These are phyloP conservation scores for Lecanicillium sp. DNA, from an alignment of 2,329 filamentous ascomycete genomes.

Conservation along the genomic window DNA sequence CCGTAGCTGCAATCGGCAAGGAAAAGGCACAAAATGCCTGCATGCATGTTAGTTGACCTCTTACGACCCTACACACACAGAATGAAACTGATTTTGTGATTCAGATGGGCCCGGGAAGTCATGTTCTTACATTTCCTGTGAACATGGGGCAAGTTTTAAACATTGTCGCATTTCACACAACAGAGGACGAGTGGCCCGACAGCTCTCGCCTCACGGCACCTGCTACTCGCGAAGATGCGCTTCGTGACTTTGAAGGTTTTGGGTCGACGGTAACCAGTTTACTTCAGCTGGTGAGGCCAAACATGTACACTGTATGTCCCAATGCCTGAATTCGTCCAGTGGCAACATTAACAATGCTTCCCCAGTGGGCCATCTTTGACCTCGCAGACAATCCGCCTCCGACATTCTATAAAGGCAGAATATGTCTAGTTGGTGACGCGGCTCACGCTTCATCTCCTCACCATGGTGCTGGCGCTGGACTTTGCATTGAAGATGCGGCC, in stretches of 20 bases:
- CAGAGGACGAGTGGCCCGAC: slow-evolving; percentile 21
- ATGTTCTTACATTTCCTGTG: slow-evolving; percentile 54
- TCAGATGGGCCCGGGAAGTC: slow-evolving; percentile 38
- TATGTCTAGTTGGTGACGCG: slow-evolving; percentile 51
- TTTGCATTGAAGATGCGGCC: slow-evolving; percentile 47
- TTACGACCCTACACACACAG: not conserved
- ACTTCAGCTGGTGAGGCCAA: slow-evolving; percentile 19
- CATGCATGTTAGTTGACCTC: slow-evolving; percentile 9
- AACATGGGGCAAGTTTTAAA: slow-evolving; percentile 48
- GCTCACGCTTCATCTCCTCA: slow-evolving; percentile 56
- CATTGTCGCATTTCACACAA: slow-evolving; percentile 36
- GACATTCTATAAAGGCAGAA: slow-evolving; percentile 31
- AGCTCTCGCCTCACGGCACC: slow-evolving; percentile 11
- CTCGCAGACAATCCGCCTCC: slow-evolving; percentile 34
- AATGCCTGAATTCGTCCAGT: not conserved
- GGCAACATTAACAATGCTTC: not conserved
- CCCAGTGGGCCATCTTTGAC: slow-evolving; percentile 39
- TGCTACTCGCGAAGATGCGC: slow-evolving; percentile 22
- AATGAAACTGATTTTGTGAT: not conserved
- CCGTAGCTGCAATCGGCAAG: slow-evolving; percentile 37
- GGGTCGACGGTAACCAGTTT: slow-evolving; percentile 21
- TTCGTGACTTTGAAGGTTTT: slow-evolving; percentile 27
- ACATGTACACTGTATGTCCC: slow-evolving; percentile 19
- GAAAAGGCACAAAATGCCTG: slow-evolving; percentile 20
- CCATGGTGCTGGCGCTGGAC: slow-evolving; percentile 50